phyloP scores from a whole-genome alignment of 2,329 filamentous ascomycete genomes.

The Paracamarosporium sp. region DNA sequence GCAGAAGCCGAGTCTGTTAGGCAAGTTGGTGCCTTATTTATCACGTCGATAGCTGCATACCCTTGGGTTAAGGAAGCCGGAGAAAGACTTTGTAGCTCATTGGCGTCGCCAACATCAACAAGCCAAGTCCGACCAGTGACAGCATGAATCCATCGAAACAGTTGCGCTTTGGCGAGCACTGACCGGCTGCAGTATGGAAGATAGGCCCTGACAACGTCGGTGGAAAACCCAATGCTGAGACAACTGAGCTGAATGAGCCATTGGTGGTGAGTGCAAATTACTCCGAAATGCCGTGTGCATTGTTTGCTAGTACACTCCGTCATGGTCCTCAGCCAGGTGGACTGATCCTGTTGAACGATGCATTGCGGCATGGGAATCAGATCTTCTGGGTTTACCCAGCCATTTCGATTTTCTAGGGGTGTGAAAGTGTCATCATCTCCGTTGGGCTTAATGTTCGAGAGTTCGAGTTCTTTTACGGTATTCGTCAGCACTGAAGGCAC shows the following conservation, averaged over 20 bases:
- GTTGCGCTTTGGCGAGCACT: constrained; percentile 41
- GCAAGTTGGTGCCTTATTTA: constrained; percentile 36
- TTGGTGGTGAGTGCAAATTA: constrained; percentile 42
- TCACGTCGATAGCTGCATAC: constrained; percentile 29
- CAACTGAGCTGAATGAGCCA: constrained; percentile 42
- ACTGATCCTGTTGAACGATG: constrained; percentile 42
- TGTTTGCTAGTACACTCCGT: constrained; percentile 35
- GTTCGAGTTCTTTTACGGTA: no score
- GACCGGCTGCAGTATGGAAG: constrained; percentile 38
- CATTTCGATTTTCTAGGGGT: constrained; percentile 24
- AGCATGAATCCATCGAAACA: constrained; percentile 35
- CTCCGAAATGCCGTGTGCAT: constrained; percentile 40
- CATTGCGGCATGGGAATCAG: constrained; percentile 44
- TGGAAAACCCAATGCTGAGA: constrained; percentile 37
- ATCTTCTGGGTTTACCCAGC: constrained; percentile 46
- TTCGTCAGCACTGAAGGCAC: no score
- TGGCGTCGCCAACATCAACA: constrained; percentile 39
- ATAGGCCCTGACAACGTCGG: constrained; percentile 32
- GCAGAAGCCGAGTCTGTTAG: constrained; percentile 25
- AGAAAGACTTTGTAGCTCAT: constrained; percentile 30
- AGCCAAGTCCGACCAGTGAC: constrained; percentile 42
- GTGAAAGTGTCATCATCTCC: no score
- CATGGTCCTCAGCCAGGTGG: constrained; percentile 39
- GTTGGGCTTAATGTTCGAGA: no score
- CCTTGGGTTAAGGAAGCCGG: constrained; percentile 33